These are phyloP conservation scores for Suhomyces xylopsoci DNA, from an alignment of 805 yeast species.

Conservation along the genomic window DNA sequence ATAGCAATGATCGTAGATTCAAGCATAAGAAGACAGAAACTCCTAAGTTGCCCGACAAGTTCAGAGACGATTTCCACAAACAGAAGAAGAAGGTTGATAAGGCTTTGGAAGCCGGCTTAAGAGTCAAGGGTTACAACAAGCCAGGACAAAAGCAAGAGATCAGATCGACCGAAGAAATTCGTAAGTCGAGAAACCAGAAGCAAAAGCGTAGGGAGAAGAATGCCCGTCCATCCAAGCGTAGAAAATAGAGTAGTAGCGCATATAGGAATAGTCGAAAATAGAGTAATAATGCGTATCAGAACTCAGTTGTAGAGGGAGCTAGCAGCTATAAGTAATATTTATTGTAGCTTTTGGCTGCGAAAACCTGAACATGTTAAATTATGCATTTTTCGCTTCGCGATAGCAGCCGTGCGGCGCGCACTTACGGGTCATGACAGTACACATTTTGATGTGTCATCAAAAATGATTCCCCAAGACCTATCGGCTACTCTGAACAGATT, in stretches of 20 bases:
- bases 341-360: not conserved
- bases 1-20: conserved; percentile 41
- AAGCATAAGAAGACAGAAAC: conserved; percentile 73
- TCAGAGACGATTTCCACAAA: conserved; percentile 77
- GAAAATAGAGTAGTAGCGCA: conserved; percentile 12
- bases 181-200: conserved; percentile 66
- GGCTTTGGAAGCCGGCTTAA: conserved; percentile 73
- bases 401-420: not conserved
- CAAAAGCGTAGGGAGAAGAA: conserved; percentile 81
- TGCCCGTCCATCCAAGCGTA: conserved; percentile 60
- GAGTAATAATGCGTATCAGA: not conserved
- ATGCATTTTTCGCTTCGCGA: not conserved
- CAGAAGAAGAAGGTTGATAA: conserved; percentile 80
- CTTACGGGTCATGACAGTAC: too few species aligned
- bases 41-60: conserved; percentile 88
- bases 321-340: not conserved
- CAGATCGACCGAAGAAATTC: conserved; percentile 66
- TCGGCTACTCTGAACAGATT: too few species aligned
- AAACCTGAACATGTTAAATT: not conserved
- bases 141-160: conserved; percentile 55
- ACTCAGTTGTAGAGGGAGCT: not conserved
- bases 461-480: too few species aligned
- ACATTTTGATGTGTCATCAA: too few species aligned
- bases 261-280: not conserved
- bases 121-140: conserved; percentile 62